Percentiles rank a stretch among this genome's conserved stretches.
Evolutionary conservation across 2,329 filamentous ascomycete species (phyloP).

Genomic region (Fusarium graminum): DNA sequence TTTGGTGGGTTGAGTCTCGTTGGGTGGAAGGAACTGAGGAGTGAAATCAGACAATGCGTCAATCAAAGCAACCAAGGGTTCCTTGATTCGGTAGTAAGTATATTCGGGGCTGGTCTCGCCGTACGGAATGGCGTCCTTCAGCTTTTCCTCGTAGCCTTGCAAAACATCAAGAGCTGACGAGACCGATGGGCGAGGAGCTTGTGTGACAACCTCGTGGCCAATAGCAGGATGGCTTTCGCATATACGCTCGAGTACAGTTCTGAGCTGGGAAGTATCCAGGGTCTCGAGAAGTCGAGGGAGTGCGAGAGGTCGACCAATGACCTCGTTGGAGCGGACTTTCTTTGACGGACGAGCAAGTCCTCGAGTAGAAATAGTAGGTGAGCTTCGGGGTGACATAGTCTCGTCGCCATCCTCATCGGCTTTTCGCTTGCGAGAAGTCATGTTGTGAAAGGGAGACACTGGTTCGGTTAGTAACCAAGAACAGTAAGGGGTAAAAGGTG

Average conservation of each 20-base stretch:
- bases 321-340: conserved; percentile 73
- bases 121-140: conserved; percentile 86
- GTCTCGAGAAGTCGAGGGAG: conserved; percentile 89
- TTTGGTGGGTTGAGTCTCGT: conserved; percentile 84
- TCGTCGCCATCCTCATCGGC: conserved; percentile 85
- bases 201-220: conserved; percentile 83
- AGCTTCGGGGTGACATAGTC: conserved; percentile 87
- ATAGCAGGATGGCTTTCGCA: conserved; percentile 91
- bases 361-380: conserved; percentile 79
- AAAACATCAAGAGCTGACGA: conserved; percentile 84
- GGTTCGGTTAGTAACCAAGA: conserved; percentile 45
- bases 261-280: conserved; percentile 85
- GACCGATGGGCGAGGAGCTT: conserved; percentile 89
- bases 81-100: conserved; percentile 91
- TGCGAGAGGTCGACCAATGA: conserved; percentile 68
- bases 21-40: conserved; percentile 92
- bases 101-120: conserved; percentile 90
- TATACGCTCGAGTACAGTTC: conserved; percentile 87
- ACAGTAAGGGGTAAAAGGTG: conserved; percentile 12
- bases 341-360: conserved; percentile 76
- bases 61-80: conserved; percentile 82
- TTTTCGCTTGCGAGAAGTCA: conserved; percentile 83
- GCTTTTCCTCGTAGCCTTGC: conserved; percentile 80
- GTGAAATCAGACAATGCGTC: conserved; percentile 95
- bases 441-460: conserved; percentile 65